Evolutionary conservation across 257 asterid species (phyloP).

Genomic region (Perilla frutescens): DNA sequence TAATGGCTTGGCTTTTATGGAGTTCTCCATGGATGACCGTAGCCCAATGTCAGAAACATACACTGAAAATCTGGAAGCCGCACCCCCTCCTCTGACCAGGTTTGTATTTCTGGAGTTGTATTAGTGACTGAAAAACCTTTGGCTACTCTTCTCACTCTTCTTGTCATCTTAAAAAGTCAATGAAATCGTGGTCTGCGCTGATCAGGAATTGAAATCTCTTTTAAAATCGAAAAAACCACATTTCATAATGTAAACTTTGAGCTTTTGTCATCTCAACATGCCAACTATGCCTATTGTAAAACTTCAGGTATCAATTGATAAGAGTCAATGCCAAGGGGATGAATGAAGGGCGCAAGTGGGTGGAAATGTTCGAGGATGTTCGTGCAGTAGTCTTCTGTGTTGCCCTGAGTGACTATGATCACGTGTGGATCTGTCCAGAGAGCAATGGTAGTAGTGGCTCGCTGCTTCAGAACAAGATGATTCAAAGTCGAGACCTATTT

Average conservation of each 20-base stretch:
- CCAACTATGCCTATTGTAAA: not conserved
- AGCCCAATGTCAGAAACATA: slow-evolving; percentile 94
- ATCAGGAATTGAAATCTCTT: not conserved
- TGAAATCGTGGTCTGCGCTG: not conserved
- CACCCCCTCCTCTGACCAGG: slow-evolving; percentile 80
- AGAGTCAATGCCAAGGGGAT: slow-evolving; percentile 85
- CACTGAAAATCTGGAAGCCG: slow-evolving; percentile 76
- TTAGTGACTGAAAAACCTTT: not conserved
- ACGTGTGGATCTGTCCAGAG: slow-evolving; percentile 58
- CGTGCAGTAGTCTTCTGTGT: slow-evolving; percentile 79
- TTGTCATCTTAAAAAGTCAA: not conserved
- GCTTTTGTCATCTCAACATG: not conserved
- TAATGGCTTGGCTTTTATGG: slow-evolving; percentile 90
- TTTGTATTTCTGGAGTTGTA: slow-evolving; percentile 26
- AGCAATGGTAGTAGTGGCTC: slow-evolving; percentile 38
- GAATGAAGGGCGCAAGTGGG: slow-evolving; percentile 93
- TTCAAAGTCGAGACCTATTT: slow-evolving; percentile 73
- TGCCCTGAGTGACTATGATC: slow-evolving; percentile 85
- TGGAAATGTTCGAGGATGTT: slow-evolving; percentile 96
- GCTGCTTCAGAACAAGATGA: slow-evolving; percentile 80
- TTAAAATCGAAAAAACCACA: not conserved
- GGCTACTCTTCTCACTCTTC: not conserved
- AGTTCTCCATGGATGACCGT: slow-evolving; percentile 90
- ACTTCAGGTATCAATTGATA: slow-evolving; percentile 79
- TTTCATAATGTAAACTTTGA: not conserved